Evolutionary conservation across 805 yeast genomes (phyloP).

Genomic region (Grigorovia yakushimaensis): DNA sequence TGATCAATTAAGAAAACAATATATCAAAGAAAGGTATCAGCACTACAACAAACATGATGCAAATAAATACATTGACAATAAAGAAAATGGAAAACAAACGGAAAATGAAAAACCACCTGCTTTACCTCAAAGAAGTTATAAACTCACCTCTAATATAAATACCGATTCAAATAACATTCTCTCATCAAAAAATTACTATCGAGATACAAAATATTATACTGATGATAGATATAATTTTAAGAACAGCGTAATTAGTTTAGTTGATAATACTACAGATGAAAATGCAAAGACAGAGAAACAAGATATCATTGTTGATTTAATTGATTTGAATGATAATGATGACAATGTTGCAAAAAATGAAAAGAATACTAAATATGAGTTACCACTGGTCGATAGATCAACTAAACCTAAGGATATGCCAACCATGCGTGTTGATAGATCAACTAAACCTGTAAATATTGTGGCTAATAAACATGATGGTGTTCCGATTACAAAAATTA

Average conservation of each 20-base stretch:
- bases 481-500: too few species aligned
- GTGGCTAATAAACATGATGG: too few species aligned
- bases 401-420: not conserved
- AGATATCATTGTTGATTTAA: too few species aligned
- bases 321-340: not conserved
- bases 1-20: not conserved
- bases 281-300: too few species aligned
- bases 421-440: not conserved
- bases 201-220: not conserved
- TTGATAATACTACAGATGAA: too few species aligned
- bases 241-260: too few species aligned
- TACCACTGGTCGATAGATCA: not conserved
- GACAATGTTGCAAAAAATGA: not conserved
- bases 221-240: not conserved
- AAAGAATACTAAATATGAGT: not conserved
- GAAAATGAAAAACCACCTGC: not conserved
- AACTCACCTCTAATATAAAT: too few species aligned
- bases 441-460: too few species aligned
- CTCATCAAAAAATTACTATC: too few species aligned
- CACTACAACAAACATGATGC: not conserved
- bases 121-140: conserved; percentile 1
- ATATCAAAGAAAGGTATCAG: not conserved
- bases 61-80: not conserved
- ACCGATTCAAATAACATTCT: too few species aligned
- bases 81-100: not conserved